phyloP scores from a whole-genome alignment of 208 protist genomes.

The Strigomonas culicis region DNA sequence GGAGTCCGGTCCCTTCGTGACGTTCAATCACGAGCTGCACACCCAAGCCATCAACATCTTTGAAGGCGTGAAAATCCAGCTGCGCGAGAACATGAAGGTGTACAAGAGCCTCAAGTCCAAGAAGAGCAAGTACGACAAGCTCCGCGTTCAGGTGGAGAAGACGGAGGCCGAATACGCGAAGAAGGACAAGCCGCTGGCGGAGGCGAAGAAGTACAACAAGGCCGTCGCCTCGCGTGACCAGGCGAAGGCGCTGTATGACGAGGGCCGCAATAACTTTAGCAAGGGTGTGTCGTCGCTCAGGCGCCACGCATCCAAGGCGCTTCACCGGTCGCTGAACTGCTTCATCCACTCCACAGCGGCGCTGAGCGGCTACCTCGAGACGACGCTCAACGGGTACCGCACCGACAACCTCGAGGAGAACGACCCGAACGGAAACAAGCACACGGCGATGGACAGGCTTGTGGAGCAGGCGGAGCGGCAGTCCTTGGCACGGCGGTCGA shows the following conservation, averaged over 20 bases:
- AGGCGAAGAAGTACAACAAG: constrained; percentile 50
- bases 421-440: background rate
- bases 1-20: constrained; percentile 43
- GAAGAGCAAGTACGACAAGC: constrained; percentile 51
- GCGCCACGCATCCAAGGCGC: constrained; percentile 12
- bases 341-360: constrained; percentile 40
- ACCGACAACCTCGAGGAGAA: constrained; percentile 19
- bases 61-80: constrained; percentile 24
- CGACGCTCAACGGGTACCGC: constrained; percentile 43
- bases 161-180: constrained; percentile 67
- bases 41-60: constrained; percentile 22
- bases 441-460: constrained; percentile 25
- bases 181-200: constrained; percentile 54
- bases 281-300: constrained; percentile 28
- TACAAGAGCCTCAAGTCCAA: constrained; percentile 24
- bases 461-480: constrained; percentile 26
- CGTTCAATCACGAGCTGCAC: constrained; percentile 55
- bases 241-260: constrained; percentile 28
- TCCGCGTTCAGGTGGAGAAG: constrained; percentile 40
- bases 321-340: constrained; percentile 42
- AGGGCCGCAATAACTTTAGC: constrained; percentile 25
- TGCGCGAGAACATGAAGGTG: constrained; percentile 37
- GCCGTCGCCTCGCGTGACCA: constrained; percentile 37
- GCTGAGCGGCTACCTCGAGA: constrained; percentile 43
- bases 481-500: constrained; percentile 18